phyloP scores from a whole-genome alignment of 768 basidiomycete genomes.

The Kwoniella newhampshirensis region DNA sequence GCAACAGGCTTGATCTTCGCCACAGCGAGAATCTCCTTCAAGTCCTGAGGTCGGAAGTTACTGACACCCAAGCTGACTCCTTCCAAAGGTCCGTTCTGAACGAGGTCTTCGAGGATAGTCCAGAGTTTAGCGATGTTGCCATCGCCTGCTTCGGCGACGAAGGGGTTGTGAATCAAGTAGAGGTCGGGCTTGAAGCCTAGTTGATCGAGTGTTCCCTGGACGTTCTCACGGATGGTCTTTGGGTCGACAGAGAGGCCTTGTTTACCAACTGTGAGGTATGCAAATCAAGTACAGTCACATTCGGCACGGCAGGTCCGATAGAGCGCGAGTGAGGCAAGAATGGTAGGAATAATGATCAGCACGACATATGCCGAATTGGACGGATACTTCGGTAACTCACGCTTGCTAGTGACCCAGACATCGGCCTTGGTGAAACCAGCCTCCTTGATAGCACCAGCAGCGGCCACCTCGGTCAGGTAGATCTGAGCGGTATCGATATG shows the following conservation, averaged over 20 bases:
- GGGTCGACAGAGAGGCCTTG: constrained; percentile 5
- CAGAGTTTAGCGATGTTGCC: constrained; percentile 45
- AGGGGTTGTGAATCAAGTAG: constrained; percentile 51
- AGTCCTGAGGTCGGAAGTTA: constrained; percentile 49
- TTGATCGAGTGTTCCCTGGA: constrained; percentile 24
- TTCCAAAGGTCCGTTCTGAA: constrained; percentile 32
- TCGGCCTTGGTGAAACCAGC: constrained; percentile 21
- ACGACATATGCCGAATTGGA: too few relatives aligned
- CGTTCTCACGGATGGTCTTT: constrained; percentile 29
- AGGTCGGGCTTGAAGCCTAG: constrained; percentile 45
- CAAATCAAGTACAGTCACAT: too few relatives aligned
- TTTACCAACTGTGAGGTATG: too few relatives aligned
- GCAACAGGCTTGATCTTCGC: constrained; percentile 48
- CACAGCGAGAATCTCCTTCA: constrained; percentile 36
- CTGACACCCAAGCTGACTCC: constrained; percentile 39
- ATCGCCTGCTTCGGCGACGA: constrained; percentile 40
- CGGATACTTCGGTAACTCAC: constrained; percentile 25
- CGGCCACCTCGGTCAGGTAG: constrained; percentile 41
- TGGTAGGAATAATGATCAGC: too few relatives aligned
- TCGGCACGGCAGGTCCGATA: too few relatives aligned
- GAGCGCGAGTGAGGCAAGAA: too few relatives aligned
- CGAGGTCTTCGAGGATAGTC: constrained; percentile 32
- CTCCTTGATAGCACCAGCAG: constrained; percentile 23
- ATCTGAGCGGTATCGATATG: constrained; percentile 50
- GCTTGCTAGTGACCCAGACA: constrained; percentile 45